phyloP scores from a whole-genome alignment of 805 yeast genomes.

The Candida namnaoensis region DNA sequence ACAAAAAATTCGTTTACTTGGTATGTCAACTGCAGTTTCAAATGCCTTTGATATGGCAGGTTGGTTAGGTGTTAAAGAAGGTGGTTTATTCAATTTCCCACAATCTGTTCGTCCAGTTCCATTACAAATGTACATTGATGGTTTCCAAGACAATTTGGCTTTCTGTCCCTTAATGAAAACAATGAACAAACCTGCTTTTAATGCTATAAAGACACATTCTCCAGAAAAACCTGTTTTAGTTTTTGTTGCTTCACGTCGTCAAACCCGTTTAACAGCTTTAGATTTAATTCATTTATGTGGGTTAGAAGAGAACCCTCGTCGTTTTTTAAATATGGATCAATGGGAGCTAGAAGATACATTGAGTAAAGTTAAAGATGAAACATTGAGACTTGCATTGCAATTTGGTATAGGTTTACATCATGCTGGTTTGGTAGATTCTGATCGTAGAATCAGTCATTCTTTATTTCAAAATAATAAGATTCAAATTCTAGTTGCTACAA shows the following conservation, averaged over 20 bases:
- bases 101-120: slow-evolving; percentile 96
- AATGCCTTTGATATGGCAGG: slow-evolving; percentile 92
- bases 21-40: slow-evolving; percentile 90
- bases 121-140: slow-evolving; percentile 78
- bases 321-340: slow-evolving; percentile 52
- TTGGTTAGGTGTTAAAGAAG: slow-evolving; percentile 84
- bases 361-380: slow-evolving; percentile 62
- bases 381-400: slow-evolving; percentile 68
- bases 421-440: slow-evolving; percentile 92
- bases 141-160: slow-evolving; percentile 83
- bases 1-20: slow-evolving; percentile 81
- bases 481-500: slow-evolving; percentile 87
- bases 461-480: slow-evolving; percentile 80
- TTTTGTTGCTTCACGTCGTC: slow-evolving; percentile 95
- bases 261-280: slow-evolving; percentile 80
- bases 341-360: slow-evolving; percentile 51
- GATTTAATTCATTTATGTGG: slow-evolving; percentile 64
- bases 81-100: slow-evolving; percentile 95
- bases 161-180: slow-evolving; percentile 58
- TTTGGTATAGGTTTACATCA: slow-evolving; percentile 92
- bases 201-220: slow-evolving; percentile 57
- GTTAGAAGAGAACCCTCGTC: slow-evolving; percentile 45
- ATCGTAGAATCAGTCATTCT: slow-evolving; percentile 80
- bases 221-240: slow-evolving; percentile 88
- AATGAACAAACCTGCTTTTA: slow-evolving; percentile 71